phyloP scores from a whole-genome alignment of 495 filamentous ascomycete species.

The Acidomyces sp. region DNA sequence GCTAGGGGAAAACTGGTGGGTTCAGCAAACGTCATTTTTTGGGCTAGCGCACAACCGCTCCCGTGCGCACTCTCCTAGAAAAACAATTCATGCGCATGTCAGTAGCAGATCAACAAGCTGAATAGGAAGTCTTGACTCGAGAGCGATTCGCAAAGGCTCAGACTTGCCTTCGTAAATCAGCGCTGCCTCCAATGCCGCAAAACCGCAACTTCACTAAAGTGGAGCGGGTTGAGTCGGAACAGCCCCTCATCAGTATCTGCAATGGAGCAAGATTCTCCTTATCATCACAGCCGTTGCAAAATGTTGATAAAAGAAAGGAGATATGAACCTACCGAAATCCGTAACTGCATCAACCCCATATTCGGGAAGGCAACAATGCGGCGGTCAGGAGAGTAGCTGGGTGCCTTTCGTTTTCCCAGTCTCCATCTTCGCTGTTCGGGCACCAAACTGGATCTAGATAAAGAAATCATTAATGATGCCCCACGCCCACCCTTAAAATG shows the following conservation, averaged over 20 bases:
- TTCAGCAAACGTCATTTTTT: too few species aligned
- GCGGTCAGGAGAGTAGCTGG: constrained; percentile 15
- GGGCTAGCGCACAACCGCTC: too few species aligned
- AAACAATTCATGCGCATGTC: too few species aligned
- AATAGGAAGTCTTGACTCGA: too few species aligned
- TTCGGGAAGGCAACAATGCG: too few species aligned
- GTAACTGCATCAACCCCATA: too few species aligned
- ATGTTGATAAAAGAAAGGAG: neutral
- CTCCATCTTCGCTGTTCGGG: constrained; percentile 34
- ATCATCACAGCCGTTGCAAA: constrained; percentile 9
- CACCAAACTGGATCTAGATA: constrained; percentile 32
- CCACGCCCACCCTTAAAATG: too few species aligned
- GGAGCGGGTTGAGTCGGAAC: constrained; percentile 4
- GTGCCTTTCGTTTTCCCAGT: constrained; percentile 30
- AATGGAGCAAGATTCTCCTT: constrained; percentile 4
- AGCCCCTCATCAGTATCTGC: constrained; percentile 20
- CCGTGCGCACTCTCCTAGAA: too few species aligned
- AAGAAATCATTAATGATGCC: too few species aligned
- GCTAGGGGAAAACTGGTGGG: too few species aligned
- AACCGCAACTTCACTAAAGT: neutral
- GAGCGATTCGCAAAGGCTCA: constrained; percentile 11
- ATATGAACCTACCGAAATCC: constrained; percentile 1
- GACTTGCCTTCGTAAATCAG: constrained; percentile 24
- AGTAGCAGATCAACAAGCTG: too few species aligned
- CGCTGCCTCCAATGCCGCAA: neutral